A percentile compares a stretch with the other conserved stretches of the same genome.
Evolutionary conservation across 106 monocot species (phyloP).

Genomic region (Dioscorea zingiberensis): DNA sequence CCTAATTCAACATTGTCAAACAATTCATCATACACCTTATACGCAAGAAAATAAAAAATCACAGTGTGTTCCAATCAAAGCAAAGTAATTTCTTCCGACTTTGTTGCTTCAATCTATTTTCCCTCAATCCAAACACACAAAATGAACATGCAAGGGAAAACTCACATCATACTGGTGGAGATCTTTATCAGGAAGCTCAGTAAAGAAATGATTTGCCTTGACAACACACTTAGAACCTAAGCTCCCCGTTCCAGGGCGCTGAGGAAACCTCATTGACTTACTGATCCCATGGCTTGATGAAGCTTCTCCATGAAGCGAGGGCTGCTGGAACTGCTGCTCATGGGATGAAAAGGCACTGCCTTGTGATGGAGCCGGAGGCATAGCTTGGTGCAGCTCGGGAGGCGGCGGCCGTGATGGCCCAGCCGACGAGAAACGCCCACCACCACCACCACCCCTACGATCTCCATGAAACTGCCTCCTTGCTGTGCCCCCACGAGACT

Average conservation of each 20-base stretch:
- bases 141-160: not conserved
- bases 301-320: constrained; percentile 37
- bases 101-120: too few relatives aligned
- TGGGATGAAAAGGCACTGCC: constrained; percentile 25
- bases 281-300: constrained; percentile 28
- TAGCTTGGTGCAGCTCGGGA: constrained; percentile 94
- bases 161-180: constrained; percentile 90
- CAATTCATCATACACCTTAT: not conserved
- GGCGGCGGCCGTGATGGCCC: constrained; percentile 39
- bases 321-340: constrained; percentile 23
- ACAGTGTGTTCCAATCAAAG: not conserved
- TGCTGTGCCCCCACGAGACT: constrained; percentile 31
- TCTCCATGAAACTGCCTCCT: constrained; percentile 50
- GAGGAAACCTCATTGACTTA: constrained; percentile 68
- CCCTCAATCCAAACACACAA: too few relatives aligned
- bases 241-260: constrained; percentile 73
- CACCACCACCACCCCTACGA: constrained; percentile 21
- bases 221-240: constrained; percentile 53
- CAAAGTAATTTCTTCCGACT: not conserved
- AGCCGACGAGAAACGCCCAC: constrained; percentile 25
- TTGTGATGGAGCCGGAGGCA: constrained; percentile 19
- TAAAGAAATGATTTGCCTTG: constrained; percentile 92
- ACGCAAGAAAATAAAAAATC: not conserved
- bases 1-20: constrained; percentile 24
- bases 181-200: constrained; percentile 72